These are phyloP conservation scores for Larix kaempferi DNA, from an alignment of 75 land plant genomes.

Conservation along the genomic window DNA sequence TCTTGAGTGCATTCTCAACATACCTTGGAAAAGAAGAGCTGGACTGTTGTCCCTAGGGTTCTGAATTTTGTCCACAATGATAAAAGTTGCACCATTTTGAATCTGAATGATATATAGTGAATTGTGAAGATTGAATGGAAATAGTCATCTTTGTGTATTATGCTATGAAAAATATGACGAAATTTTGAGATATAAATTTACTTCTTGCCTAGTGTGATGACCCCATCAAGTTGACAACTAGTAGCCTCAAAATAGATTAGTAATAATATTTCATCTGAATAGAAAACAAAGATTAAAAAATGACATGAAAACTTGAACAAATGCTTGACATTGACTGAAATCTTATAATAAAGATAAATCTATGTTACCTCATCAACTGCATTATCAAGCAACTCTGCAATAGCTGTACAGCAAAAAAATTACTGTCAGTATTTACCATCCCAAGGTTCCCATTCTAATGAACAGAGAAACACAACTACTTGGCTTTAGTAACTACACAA, in stretches of 20 bases:
- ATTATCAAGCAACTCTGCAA: conserved; percentile 93
- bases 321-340: not conserved
- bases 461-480: not conserved
- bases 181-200: not conserved
- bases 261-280: not conserved
- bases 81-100: conserved; percentile 40
- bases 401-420: conserved; percentile 46
- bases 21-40: conserved; percentile 39
- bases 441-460: not conserved
- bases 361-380: conserved; percentile 82
- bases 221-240: not conserved
- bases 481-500: not conserved
- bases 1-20: not conserved
- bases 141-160: not conserved
- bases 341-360: not conserved
- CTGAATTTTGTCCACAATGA: conserved; percentile 23
- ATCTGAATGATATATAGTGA: not conserved
- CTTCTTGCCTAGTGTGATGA: not conserved
- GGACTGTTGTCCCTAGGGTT: conserved; percentile 22
- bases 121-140: not conserved
- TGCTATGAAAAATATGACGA: not conserved
- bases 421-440: not conserved
- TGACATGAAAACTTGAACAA: not conserved
- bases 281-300: not conserved
- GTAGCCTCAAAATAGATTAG: not conserved